Evolutionary conservation across 1,284 basidiomycete genomes (phyloP).

Genomic region (Trametes versicolor): DNA sequence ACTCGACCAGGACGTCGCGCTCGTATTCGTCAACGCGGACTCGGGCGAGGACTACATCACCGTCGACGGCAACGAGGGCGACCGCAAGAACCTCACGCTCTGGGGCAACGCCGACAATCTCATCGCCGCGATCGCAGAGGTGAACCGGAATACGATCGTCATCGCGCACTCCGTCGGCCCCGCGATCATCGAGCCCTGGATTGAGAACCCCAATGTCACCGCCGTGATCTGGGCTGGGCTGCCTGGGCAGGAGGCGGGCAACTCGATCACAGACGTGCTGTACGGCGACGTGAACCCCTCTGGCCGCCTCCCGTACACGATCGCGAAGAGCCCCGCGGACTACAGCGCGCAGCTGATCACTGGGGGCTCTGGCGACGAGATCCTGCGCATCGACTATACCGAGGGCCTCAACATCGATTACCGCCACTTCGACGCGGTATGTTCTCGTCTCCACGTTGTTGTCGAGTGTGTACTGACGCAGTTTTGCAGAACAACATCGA

Average conservation of each 20-base stretch:
- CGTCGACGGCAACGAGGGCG: slow-evolving; percentile 80
- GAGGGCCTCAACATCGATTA: slow-evolving; percentile 84
- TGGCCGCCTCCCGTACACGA: slow-evolving; percentile 84
- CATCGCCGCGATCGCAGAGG: slow-evolving; percentile 64
- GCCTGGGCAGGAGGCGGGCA: slow-evolving; percentile 83
- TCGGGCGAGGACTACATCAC: slow-evolving; percentile 83
- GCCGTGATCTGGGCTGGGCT: slow-evolving; percentile 75
- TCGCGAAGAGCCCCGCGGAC: slow-evolving; percentile 73
- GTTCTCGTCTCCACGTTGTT: slow-evolving; percentile 36
- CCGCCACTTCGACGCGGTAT: slow-evolving; percentile 76
- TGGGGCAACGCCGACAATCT: slow-evolving; percentile 82
- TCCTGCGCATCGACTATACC: slow-evolving; percentile 68
- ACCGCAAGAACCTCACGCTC: slow-evolving; percentile 83
- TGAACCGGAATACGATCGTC: slow-evolving; percentile 85
- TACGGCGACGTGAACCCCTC: slow-evolving; percentile 80
- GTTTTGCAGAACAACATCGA: slow-evolving; percentile 54
- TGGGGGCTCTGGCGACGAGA: slow-evolving; percentile 48
- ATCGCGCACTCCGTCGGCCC: slow-evolving; percentile 84
- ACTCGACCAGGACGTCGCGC: slow-evolving; percentile 62
- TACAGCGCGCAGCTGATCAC: slow-evolving; percentile 72
- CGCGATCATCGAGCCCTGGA: slow-evolving; percentile 79
- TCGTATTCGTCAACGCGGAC: slow-evolving; percentile 80
- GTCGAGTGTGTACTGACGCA: slow-evolving; percentile 8
- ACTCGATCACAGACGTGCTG: slow-evolving; percentile 77
- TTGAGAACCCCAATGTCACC: slow-evolving; percentile 81